Conservation (phyloP, 495 filamentous ascomycete genomes). For the Tuber microsphaerosporum region DNA sequence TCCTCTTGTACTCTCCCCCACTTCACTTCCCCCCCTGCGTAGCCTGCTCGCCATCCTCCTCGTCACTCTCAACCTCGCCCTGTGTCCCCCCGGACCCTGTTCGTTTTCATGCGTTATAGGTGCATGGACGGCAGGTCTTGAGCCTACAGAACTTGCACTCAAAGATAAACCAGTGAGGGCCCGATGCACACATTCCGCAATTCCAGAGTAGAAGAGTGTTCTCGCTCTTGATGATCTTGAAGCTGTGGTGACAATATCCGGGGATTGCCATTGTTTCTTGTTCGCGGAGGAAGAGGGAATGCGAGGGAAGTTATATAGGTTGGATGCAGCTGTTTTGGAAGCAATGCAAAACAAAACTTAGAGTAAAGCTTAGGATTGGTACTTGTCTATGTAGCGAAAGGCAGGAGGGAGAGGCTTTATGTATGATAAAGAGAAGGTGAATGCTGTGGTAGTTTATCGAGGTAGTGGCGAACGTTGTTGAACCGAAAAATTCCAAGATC, state of each 20-base stretch:
- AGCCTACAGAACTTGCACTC: conserved; percentile 72
- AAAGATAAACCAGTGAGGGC: conserved; percentile 75
- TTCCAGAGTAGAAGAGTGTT: conserved; percentile 68
- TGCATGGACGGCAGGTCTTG: conserved; percentile 64
- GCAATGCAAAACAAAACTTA: background rate
- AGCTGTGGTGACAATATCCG: conserved; percentile 59
- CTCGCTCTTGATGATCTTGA: conserved; percentile 72
- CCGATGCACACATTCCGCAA: conserved; percentile 67
- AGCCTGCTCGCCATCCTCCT: background rate
- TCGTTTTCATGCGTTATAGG: conserved; percentile 49
- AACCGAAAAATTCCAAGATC: background rate
- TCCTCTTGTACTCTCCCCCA: background rate
- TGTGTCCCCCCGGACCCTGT: conserved; percentile 4
- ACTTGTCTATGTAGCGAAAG: background rate
- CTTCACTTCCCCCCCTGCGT: background rate
- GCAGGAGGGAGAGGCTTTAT: conserved; percentile 5
- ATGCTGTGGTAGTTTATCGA: conserved; percentile 1
- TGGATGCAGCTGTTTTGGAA: conserved; percentile 7
- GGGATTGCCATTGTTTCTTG: conserved; percentile 54
- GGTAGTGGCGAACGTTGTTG: background rate
- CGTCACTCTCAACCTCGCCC: conserved; percentile 17
- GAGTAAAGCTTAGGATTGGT: conserved; percentile 2
- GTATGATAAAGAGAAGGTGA: background rate
- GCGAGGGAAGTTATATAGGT: conserved; percentile 6
- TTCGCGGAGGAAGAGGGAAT: conserved; percentile 14